phyloP scores from a whole-genome alignment of 2,329 filamentous ascomycete species.

The Verticillium isaacii region DNA sequence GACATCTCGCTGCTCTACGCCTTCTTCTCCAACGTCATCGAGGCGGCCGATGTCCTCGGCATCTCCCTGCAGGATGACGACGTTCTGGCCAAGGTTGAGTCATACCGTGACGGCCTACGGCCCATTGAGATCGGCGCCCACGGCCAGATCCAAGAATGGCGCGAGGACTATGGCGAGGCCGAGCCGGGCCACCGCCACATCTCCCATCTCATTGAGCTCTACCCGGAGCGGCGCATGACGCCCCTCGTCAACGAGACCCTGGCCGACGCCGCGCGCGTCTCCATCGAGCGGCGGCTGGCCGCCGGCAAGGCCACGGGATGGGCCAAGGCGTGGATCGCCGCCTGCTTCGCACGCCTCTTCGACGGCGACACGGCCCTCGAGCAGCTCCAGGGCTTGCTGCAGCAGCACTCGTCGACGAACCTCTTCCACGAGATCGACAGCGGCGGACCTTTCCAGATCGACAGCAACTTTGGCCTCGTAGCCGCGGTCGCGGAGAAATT shows the following conservation, averaged over 20 bases:
- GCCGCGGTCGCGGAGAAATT: conserved; percentile 39
- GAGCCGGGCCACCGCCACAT: conserved; percentile 46
- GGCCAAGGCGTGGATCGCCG: neutral
- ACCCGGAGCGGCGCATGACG: conserved; percentile 22
- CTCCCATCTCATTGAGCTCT: conserved; percentile 43
- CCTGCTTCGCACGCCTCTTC: conserved; percentile 32
- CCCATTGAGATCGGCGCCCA: conserved; percentile 1
- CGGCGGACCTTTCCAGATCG: conserved; percentile 35
- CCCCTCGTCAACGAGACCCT: conserved; percentile 19
- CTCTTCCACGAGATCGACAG: conserved; percentile 25
- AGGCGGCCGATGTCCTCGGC: conserved; percentile 1
- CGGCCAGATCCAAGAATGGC: conserved; percentile 8
- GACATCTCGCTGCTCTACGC: conserved; percentile 3
- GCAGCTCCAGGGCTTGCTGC: conserved; percentile 28
- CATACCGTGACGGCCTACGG: neutral
- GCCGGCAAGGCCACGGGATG: conserved; percentile 1
- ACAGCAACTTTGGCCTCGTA: conserved; percentile 42
- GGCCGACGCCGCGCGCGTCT: conserved; percentile 15
- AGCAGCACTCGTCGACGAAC: conserved; percentile 32
- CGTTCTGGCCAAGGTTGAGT: neutral
- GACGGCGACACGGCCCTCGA: conserved; percentile 26
- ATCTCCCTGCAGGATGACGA: conserved; percentile 1
- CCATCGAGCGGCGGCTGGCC: conserved; percentile 5
- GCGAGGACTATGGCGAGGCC: conserved; percentile 26
- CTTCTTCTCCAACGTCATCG: conserved; percentile 5